Evolutionary conservation across 805 yeast species (phyloP).

Genomic region (Monosporozyma yasuniensis): DNA sequence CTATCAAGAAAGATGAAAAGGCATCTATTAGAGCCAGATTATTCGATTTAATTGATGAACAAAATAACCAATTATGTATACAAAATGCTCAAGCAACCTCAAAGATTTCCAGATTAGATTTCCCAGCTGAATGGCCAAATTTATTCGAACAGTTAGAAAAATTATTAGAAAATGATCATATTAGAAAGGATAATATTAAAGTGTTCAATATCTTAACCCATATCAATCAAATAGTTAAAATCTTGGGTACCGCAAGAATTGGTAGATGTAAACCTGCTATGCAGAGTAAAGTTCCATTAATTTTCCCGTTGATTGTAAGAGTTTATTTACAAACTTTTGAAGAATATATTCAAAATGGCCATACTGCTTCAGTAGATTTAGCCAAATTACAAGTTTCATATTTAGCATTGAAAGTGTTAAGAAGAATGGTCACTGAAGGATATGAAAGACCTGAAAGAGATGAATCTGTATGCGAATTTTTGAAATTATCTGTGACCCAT

Average conservation of each 20-base stretch:
- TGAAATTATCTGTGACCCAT: slow-evolving; percentile 48
- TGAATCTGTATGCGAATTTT: slow-evolving; percentile 46
- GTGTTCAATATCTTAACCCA: slow-evolving; percentile 57
- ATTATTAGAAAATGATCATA: slow-evolving; percentile 37
- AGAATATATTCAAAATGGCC: slow-evolving; percentile 46
- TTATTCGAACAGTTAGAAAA: slow-evolving; percentile 57
- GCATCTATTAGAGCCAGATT: slow-evolving; percentile 47
- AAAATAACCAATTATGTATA: slow-evolving; percentile 61
- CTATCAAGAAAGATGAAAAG: slow-evolving; percentile 62
- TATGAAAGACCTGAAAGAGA: slow-evolving; percentile 60
- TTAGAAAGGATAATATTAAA: slow-evolving; percentile 40
- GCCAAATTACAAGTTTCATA: slow-evolving; percentile 68
- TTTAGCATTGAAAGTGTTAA: slow-evolving; percentile 59
- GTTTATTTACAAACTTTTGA: slow-evolving; percentile 53
- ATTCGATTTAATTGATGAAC: slow-evolving; percentile 54
- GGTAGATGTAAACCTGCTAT: slow-evolving; percentile 75
- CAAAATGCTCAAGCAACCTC: slow-evolving; percentile 84
- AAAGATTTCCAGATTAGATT: slow-evolving; percentile 71
- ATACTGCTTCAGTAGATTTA: slow-evolving; percentile 22
- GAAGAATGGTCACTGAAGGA: slow-evolving; percentile 71
- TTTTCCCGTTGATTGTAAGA: slow-evolving; percentile 51
- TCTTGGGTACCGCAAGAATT: slow-evolving; percentile 63
- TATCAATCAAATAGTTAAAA: slow-evolving; percentile 70
- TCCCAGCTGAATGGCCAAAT: slow-evolving; percentile 79
- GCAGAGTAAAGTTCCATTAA: slow-evolving; percentile 58